A percentile compares a stretch with the other conserved stretches of the same genome.
These are phyloP conservation scores for Suhomyces wounanorum DNA, from an alignment of 1,139 yeast genomes.

Conservation along the genomic window DNA sequence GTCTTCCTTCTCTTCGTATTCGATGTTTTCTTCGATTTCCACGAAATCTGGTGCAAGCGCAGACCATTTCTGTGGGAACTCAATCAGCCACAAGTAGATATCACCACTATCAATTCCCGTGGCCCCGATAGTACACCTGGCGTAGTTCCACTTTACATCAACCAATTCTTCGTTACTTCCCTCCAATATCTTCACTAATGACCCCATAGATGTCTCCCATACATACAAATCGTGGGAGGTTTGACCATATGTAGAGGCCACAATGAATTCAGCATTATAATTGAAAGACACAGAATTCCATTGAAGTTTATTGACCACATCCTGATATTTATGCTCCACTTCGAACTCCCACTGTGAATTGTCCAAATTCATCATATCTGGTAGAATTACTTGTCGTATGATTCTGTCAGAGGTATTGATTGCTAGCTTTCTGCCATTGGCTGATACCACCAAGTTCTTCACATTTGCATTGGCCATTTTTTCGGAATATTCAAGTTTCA, in stretches of 20 bases:
- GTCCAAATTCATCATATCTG: conserved; percentile 43
- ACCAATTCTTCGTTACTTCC: conserved; percentile 89
- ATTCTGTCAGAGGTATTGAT: conserved; percentile 82
- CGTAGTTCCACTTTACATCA: conserved; percentile 84
- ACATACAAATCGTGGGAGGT: conserved; percentile 85
- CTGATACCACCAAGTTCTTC: conserved; percentile 66
- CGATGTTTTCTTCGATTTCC: conserved; percentile 89
- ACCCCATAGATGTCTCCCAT: conserved; percentile 91
- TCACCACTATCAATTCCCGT: conserved; percentile 87
- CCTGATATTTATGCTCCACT: conserved; percentile 82
- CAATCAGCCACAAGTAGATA: conserved; percentile 80
- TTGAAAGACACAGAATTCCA: conserved; percentile 85
- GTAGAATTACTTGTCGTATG: conserved; percentile 66
- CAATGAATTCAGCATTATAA: conserved; percentile 78
- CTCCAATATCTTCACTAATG: conserved; percentile 83
- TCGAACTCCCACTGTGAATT: conserved; percentile 53
- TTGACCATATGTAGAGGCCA: conserved; percentile 87
- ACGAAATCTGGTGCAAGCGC: conserved; percentile 97
- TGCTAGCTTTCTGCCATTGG: conserved; percentile 69
- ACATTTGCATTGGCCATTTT: conserved; percentile 70
- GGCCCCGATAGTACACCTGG: conserved; percentile 76
- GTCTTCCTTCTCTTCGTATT: conserved; percentile 85
- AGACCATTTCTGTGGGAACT: conserved; percentile 92
- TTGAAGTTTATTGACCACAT: conserved; percentile 82
- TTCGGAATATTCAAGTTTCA: conserved; percentile 46